phyloP scores from a whole-genome alignment of 2,329 filamentous ascomycete genomes.

The Aureobasidium sp. region DNA sequence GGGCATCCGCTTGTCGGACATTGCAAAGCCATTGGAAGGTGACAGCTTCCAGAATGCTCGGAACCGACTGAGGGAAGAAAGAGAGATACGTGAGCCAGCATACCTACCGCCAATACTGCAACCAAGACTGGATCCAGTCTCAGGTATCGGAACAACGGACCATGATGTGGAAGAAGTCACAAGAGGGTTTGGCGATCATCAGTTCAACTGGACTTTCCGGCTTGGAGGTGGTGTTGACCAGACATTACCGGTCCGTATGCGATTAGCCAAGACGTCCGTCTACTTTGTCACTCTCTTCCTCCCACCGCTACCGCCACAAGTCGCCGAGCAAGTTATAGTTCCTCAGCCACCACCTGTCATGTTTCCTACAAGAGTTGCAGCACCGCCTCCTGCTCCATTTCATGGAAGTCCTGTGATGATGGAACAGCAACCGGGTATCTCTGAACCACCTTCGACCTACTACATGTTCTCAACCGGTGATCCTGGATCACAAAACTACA shows the following conservation, averaged over 20 bases:
- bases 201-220: constrained; percentile 33
- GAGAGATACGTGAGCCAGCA: constrained; percentile 38
- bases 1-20: constrained; percentile 33
- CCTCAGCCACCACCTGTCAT: constrained; percentile 7
- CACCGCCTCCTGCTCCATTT: neutral
- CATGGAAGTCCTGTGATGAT: constrained; percentile 6
- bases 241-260: constrained; percentile 25
- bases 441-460: constrained; percentile 16
- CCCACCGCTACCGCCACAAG: constrained; percentile 23
- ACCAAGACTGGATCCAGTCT: constrained; percentile 34
- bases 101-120: constrained; percentile 43
- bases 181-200: constrained; percentile 33
- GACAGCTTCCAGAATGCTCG: constrained; percentile 37
- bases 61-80: constrained; percentile 37
- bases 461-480: neutral
- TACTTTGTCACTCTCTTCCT: constrained; percentile 39
- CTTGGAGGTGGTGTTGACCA: constrained; percentile 27
- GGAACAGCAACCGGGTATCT: constrained; percentile 13
- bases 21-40: constrained; percentile 33
- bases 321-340: constrained; percentile 6
- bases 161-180: constrained; percentile 36
- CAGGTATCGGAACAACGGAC: constrained; percentile 31
- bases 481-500: neutral
- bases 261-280: constrained; percentile 34
- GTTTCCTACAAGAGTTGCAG: neutral